These are phyloP conservation scores for Lavandula angustifolia DNA, from an alignment of 257 asterid species.

Conservation along the genomic window DNA sequence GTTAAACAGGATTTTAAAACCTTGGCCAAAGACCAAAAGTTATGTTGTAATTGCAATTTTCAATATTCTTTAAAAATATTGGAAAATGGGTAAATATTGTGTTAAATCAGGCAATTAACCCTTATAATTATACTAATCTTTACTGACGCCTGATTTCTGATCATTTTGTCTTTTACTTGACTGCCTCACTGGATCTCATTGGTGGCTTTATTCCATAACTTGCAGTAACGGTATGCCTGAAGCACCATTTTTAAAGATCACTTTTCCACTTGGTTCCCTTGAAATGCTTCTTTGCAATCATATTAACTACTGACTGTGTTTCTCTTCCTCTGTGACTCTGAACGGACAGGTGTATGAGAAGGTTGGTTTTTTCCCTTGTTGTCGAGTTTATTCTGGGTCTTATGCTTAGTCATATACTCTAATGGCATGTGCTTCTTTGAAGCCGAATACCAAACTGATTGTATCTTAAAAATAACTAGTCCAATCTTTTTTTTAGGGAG, in stretches of 20 bases:
- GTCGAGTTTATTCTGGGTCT: slow-evolving; percentile 12
- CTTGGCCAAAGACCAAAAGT: too few species aligned
- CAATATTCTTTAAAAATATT: too few species aligned
- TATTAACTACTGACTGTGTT: slow-evolving; percentile 30
- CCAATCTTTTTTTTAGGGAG: slow-evolving; percentile 54
- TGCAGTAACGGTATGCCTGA: slow-evolving; percentile 72
- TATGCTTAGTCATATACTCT: not conserved
- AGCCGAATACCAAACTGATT: not conserved
- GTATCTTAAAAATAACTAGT: slow-evolving; percentile 19
- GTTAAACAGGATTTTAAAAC: too few species aligned
- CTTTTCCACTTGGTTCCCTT: slow-evolving; percentile 10
- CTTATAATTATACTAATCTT: not conserved
- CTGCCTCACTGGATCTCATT: slow-evolving; percentile 37
- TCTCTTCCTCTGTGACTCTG: slow-evolving; percentile 28
- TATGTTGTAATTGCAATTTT: too few species aligned
- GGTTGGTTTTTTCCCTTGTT: slow-evolving; percentile 38
- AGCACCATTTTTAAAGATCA: not conserved
- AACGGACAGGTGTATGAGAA: slow-evolving; percentile 70
- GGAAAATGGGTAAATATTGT: too few species aligned
- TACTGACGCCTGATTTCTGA: slow-evolving; percentile 27
- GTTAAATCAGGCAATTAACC: too few species aligned
- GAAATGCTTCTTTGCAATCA: slow-evolving; percentile 19
- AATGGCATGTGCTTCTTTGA: slow-evolving; percentile 16
- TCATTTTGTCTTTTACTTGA: slow-evolving; percentile 33
- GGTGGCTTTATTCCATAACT: slow-evolving; percentile 38